A percentile compares a stretch with the other conserved stretches of the same genome.
Evolutionary conservation across 1,139 yeast genomes (phyloP).

Genomic region (Suhomyces maxii): DNA sequence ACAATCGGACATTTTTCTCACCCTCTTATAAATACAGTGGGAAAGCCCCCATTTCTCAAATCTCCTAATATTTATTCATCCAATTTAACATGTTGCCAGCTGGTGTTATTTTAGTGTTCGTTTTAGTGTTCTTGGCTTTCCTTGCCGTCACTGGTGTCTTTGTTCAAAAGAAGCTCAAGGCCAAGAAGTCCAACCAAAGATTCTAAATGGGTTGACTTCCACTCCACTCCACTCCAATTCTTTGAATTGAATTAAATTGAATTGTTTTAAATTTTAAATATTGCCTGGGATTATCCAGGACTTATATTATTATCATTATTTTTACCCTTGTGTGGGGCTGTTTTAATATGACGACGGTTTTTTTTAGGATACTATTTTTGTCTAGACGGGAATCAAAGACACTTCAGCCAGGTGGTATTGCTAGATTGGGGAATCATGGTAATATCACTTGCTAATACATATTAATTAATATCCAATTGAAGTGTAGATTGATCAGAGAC

Average conservation of each 20-base stretch:
- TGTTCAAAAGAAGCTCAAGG: conserved; percentile 40
- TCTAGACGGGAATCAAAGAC: conserved; percentile 12
- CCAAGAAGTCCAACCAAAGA: conserved; percentile 50
- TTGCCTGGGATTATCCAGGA: not conserved
- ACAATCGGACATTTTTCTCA: conserved; percentile 8
- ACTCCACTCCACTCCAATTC: no score
- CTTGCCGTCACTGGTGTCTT: conserved; percentile 36
- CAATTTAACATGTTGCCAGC: conserved; percentile 44
- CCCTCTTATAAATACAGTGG: conserved; percentile 10
- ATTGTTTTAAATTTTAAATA: not conserved
- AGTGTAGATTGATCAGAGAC: not conserved
- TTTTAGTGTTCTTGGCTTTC: conserved; percentile 45
- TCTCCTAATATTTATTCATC: conserved; percentile 12
- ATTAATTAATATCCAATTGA: conserved; percentile 3
- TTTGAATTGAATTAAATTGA: no score
- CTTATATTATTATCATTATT: conserved; percentile 5
- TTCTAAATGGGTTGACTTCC: conserved; percentile 29
- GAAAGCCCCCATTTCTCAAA: conserved; percentile 1
- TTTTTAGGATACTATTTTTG: conserved; percentile 3
- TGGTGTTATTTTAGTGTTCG: conserved; percentile 54
- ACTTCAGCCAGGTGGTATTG: conserved; percentile 6
- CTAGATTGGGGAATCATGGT: conserved; percentile 13
- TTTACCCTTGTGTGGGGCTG: not conserved
- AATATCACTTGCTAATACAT: conserved; percentile 4
- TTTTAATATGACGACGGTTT: conserved; percentile 6